A percentile compares a stretch with the other conserved stretches of the same genome.
phyloP scores from a whole-genome alignment of 371 early-diverging fungal genomes.

The Circinella minor region DNA sequence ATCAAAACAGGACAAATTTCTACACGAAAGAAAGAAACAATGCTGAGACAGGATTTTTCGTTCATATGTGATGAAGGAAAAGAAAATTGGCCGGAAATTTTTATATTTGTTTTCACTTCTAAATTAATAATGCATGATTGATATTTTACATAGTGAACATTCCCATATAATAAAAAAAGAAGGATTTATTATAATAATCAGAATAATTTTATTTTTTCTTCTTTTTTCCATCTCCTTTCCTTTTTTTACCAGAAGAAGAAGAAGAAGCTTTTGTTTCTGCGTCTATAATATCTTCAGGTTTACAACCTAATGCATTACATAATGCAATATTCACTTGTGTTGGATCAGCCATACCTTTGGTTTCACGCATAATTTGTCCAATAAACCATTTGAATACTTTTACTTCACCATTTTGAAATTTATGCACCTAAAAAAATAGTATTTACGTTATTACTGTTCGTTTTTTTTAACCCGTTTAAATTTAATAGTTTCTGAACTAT shows the following conservation, averaged over 20 bases:
- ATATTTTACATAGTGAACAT: no score
- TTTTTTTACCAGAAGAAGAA: not conserved
- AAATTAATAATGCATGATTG: no score
- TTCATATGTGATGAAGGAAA: no score
- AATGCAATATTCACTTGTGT: slow-evolving; percentile 58
- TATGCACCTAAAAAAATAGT: slow-evolving; percentile 40
- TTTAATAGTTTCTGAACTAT: not conserved
- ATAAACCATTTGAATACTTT: slow-evolving; percentile 73
- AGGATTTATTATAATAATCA: not conserved
- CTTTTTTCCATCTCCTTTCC: not conserved
- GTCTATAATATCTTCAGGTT: slow-evolving; percentile 32
- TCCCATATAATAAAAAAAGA: not conserved
- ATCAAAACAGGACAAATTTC: no score
- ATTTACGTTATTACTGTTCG: no score
- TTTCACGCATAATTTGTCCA: slow-evolving; percentile 74
- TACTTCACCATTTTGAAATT: slow-evolving; percentile 60
- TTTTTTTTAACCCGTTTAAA: no score
- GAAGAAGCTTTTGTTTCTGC: not conserved
- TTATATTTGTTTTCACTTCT: no score
- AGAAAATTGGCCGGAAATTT: no score
- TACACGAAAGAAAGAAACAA: no score
- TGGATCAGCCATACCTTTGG: slow-evolving; percentile 78
- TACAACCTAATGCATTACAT: slow-evolving; percentile 48
- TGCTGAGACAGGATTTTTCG: no score
- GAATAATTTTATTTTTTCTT: not conserved